Percentiles rank a stretch among this genome's conserved stretches.
Conservation (phyloP, 2,329 filamentous ascomycete genomes). For the Ilyonectria sp. region DNA sequence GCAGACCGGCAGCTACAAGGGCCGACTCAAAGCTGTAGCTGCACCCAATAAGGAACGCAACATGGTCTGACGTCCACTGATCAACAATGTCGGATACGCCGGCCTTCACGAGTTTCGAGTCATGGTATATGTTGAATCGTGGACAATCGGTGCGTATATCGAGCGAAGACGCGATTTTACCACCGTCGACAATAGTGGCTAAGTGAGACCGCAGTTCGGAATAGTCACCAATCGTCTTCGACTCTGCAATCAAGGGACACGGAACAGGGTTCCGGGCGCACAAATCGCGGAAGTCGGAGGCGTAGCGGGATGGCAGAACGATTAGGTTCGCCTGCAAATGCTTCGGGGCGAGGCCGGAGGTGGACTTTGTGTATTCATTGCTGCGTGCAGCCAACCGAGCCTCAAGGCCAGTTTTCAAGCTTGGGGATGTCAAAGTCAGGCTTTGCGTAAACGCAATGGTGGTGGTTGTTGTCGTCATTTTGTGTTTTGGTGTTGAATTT, state of each 20-base stretch:
- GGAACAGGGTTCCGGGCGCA: constrained; percentile 74
- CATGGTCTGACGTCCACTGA: constrained; percentile 71
- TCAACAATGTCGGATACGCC: constrained; percentile 60
- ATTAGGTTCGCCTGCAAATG: constrained; percentile 75
- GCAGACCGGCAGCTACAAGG: constrained; percentile 64
- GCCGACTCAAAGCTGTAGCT: constrained; percentile 75
- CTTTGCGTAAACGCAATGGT: too few relatives aligned
- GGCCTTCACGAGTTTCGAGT: constrained; percentile 58
- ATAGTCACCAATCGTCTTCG: constrained; percentile 59
- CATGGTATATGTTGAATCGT: constrained; percentile 69
- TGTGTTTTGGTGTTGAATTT: too few relatives aligned
- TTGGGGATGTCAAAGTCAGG: too few relatives aligned
- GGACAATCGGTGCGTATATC: constrained; percentile 73
- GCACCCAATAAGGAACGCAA: constrained; percentile 75
- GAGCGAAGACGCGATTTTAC: background rate
- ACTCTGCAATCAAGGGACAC: constrained; percentile 72
- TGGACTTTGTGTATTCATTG: constrained; percentile 58
- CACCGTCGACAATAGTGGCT: constrained; percentile 46
- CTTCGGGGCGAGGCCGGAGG: constrained; percentile 68
- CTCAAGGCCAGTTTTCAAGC: constrained; percentile 1
- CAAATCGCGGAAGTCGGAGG: constrained; percentile 70
- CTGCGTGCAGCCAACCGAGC: constrained; percentile 59
- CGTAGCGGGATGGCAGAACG: constrained; percentile 70
- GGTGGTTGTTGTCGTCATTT: too few relatives aligned
- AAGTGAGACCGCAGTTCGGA: constrained; percentile 53